Evolutionary conservation across 1,284 basidiomycete species (phyloP).

Genomic region (Ustilago trichophora): DNA sequence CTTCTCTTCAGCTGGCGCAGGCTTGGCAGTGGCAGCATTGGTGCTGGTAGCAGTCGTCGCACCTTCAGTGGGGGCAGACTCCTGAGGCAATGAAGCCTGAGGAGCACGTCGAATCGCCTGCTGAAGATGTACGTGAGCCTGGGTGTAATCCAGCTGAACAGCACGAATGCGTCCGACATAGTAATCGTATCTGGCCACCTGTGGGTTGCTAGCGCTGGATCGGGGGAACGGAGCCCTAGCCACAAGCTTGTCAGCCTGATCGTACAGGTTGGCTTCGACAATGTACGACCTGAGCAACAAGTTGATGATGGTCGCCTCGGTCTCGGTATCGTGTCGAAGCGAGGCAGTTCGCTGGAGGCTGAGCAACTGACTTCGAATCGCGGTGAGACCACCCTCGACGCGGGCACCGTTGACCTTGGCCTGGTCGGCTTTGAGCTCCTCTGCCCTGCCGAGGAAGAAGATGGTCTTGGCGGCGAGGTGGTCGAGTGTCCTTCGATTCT

Average conservation of each 20-base stretch:
- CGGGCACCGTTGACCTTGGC: no score
- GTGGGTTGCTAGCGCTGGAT: constrained; percentile 74
- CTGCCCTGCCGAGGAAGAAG: constrained; percentile 79
- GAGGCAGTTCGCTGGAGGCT: constrained; percentile 89
- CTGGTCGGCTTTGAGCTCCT: constrained; percentile 71
- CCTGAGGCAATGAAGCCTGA: constrained; percentile 47
- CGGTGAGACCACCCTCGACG: constrained; percentile 42
- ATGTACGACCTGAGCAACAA: constrained; percentile 92
- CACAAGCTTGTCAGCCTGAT: constrained; percentile 96
- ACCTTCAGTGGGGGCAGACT: constrained; percentile 11
- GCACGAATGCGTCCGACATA: constrained; percentile 93
- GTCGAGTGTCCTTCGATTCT: constrained; percentile 90
- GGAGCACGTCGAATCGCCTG: constrained; percentile 94
- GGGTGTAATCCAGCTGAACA: constrained; percentile 93
- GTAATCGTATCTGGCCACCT: constrained; percentile 93
- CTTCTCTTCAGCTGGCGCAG: constrained; percentile 10
- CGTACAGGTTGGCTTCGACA: constrained; percentile 82
- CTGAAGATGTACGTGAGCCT: constrained; percentile 88
- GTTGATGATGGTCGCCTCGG: constrained; percentile 80
- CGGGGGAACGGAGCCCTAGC: constrained; percentile 86
- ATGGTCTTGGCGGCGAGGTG: constrained; percentile 85
- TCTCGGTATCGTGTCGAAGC: constrained; percentile 78
- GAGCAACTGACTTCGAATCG: constrained; percentile 76
- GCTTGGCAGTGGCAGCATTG: no score
- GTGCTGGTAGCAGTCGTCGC: constrained; percentile 26